A percentile compares a stretch with the other conserved stretches of the same genome.
These are phyloP conservation scores for Hymenoscyphus linearis DNA, from an alignment of 2,329 filamentous ascomycete genomes.

Conservation along the genomic window DNA sequence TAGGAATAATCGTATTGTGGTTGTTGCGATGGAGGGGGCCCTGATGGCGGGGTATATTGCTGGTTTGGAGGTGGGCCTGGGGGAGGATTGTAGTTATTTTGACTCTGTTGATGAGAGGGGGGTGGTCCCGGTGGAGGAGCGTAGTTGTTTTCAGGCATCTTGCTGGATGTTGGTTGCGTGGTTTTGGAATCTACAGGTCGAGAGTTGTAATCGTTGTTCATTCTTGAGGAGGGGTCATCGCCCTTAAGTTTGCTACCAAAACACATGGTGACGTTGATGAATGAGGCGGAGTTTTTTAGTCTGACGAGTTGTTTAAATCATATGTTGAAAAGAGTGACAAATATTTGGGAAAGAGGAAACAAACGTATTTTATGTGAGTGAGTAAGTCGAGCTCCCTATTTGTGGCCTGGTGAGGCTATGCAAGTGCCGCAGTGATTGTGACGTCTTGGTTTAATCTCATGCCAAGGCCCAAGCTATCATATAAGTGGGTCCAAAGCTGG, in stretches of 20 bases:
- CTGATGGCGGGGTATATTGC: slow-evolving; percentile 13
- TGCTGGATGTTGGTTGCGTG: slow-evolving; percentile 15
- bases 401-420: slow-evolving; percentile 1
- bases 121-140: slow-evolving; percentile 36
- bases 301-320: not conserved
- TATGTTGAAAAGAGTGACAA: not conserved
- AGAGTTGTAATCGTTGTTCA: slow-evolving; percentile 16
- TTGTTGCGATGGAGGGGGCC: slow-evolving; percentile 20
- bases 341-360: not conserved
- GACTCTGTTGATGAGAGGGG: slow-evolving; percentile 16
- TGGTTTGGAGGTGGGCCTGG: slow-evolving; percentile 31
- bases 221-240: slow-evolving; percentile 17
- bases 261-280: slow-evolving; percentile 20
- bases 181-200: slow-evolving; percentile 21
- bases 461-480: not conserved
- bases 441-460: not conserved
- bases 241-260: slow-evolving; percentile 25
- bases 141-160: slow-evolving; percentile 26
- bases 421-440: not conserved
- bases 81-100: slow-evolving; percentile 15
- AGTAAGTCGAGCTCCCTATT: not conserved
- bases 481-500: not conserved
- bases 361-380: not conserved
- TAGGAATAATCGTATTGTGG: slow-evolving; percentile 7
- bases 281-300: not conserved